Conservation (phyloP, 2,329 filamentous ascomycete genomes). For the Elsinoe batatas region DNA sequence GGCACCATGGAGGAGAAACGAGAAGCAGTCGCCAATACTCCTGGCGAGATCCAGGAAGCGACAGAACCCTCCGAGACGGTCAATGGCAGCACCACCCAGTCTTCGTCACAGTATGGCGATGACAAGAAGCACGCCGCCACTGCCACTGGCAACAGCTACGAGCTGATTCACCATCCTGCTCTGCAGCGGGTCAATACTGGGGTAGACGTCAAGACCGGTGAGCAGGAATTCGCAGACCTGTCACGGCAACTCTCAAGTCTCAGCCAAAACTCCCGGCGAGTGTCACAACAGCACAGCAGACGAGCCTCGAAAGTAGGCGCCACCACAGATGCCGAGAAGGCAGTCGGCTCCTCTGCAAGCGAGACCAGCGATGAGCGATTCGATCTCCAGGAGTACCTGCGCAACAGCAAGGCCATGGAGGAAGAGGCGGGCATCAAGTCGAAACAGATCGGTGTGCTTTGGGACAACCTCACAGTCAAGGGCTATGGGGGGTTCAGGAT, state of each 20-base stretch:
- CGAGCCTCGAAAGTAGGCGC: slow-evolving; percentile 34
- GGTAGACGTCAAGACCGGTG: slow-evolving; percentile 56
- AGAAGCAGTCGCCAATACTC: neutral
- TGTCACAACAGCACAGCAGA: slow-evolving; percentile 38
- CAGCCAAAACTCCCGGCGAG: slow-evolving; percentile 29
- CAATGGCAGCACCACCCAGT: slow-evolving; percentile 1
- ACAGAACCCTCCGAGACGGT: neutral
- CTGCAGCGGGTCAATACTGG: slow-evolving; percentile 27
- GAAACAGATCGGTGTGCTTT: slow-evolving; percentile 70
- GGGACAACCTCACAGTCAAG: slow-evolving; percentile 66
- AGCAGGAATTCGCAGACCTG: slow-evolving; percentile 61
- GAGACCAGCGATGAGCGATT: slow-evolving; percentile 48
- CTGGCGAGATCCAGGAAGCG: neutral
- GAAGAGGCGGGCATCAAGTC: slow-evolving; percentile 67
- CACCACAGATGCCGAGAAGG: slow-evolving; percentile 51
- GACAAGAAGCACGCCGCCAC: neutral
- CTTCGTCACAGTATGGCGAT: slow-evolving; percentile 2
- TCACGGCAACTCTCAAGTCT: slow-evolving; percentile 37
- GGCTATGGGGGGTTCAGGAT: slow-evolving; percentile 67
- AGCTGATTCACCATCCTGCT: slow-evolving; percentile 9
- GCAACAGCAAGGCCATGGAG: slow-evolving; percentile 62
- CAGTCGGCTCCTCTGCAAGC: slow-evolving; percentile 31
- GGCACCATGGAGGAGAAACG: slow-evolving; percentile 3
- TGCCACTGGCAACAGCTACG: neutral
- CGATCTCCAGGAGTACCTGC: slow-evolving; percentile 64